Evolutionary conservation across 805 yeast genomes (phyloP).

Genomic region (Nakazawaea populi): DNA sequence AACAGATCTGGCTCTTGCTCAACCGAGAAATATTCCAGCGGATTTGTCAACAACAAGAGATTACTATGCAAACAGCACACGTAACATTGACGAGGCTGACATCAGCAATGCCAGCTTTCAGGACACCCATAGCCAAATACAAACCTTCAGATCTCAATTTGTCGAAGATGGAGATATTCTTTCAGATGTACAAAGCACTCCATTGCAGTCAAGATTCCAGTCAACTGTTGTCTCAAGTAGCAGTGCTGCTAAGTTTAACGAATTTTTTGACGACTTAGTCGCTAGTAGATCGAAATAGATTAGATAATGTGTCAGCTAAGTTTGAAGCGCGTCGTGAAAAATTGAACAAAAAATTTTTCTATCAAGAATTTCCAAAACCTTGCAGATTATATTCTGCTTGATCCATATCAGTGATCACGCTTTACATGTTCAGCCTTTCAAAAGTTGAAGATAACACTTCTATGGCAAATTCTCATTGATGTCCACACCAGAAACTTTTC

Average conservation of each 20-base stretch:
- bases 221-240: not conserved
- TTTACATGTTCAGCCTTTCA: too few relatives aligned
- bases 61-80: constrained; percentile 1
- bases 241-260: constrained; percentile 2
- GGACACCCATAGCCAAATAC: constrained; percentile 22
- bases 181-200: constrained; percentile 6
- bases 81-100: constrained; percentile 10
- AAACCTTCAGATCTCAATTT: constrained; percentile 13
- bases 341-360: not conserved
- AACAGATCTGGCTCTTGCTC: constrained; percentile 8
- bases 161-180: constrained; percentile 5
- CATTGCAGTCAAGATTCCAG: not conserved
- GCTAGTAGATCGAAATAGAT: not conserved
- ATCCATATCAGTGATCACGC: too few relatives aligned
- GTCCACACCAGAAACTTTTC: not conserved
- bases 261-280: not conserved
- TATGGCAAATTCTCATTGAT: not conserved
- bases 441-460: too few relatives aligned
- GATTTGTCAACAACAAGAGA: not conserved
- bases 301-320: not conserved
- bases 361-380: too few relatives aligned
- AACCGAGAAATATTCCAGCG: not conserved
- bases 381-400: too few relatives aligned
- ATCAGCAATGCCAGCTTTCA: constrained; percentile 16
- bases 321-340: not conserved